Base-by-base conservation (phyloP, 2,329 filamentous ascomycete species). In the Colletotrichum salicis region DNA sequence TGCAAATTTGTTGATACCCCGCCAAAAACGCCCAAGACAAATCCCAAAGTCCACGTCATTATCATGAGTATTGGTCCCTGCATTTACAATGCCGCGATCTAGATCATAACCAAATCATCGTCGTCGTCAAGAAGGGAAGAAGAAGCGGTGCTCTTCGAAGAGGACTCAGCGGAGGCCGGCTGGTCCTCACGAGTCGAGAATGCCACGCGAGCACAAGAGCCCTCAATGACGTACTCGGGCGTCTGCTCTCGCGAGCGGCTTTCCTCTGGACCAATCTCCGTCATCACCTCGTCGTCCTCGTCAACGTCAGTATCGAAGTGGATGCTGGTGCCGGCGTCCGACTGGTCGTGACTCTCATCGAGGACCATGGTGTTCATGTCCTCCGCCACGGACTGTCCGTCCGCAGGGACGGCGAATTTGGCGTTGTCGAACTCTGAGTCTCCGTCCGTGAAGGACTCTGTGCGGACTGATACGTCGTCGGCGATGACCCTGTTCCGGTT, bases 381-480 rank as follows among this genome's bases (percentile, higher is more conserved):
- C 12, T 76, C 68, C 0, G 75, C 76, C 15, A 74, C 74, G 22
- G 57, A 64, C 68, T 82, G 79, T 11, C 78, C 76, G 1, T 78
- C 78, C 0, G 76, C 79, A 1, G 82, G 83, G 0, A 80, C 64
- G n/a, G 74, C 76, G 67, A 77, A 80, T 55, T 76, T 76, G 6
- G 84, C 84, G 11, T 80, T 77, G 2, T 78, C 73, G 35, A 81
- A 83, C 0, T 81, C 82, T 5, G 76, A 72, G 2, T 75, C 76
- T 6, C 77, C 79, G 3, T 75, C 73, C 0, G 78, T 77, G 62
- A 84, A 84, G n/a, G 77, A 70, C 70, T 84, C 83, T 0, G 82
- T 81, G 19, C 67, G 73, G 12, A 82, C 74, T 0, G 81, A 81
- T 0, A 73, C 77, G 57, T 80, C 78, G 41, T 81, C 81, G 5